phyloP scores from a whole-genome alignment of 805 yeast species.

The Metschnikowia kofuensis region DNA sequence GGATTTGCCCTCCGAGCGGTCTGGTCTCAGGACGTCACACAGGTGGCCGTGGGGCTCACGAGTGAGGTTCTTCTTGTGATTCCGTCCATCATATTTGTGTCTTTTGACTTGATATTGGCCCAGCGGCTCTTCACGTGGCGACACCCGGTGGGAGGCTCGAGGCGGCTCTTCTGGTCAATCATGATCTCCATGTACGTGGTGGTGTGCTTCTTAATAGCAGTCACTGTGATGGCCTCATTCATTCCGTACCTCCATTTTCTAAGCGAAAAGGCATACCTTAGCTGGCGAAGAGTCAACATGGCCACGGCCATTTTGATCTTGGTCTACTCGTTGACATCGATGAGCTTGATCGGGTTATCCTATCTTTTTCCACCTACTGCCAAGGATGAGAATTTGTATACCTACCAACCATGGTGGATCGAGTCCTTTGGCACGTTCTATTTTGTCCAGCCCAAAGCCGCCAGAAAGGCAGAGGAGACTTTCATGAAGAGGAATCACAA shows the following conservation, averaged over 20 bases:
- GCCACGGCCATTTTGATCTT: conserved; percentile 30
- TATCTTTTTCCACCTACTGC: conserved; percentile 54
- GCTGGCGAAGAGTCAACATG: conserved; percentile 27
- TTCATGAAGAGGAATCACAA: conserved; percentile 48
- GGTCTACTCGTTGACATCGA: conserved; percentile 52
- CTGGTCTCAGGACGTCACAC: conserved; percentile 18
- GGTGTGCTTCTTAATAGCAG: conserved; percentile 15
- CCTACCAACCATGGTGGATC: conserved; percentile 80
- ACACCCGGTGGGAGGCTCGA: conserved; percentile 25
- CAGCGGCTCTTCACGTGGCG: conserved; percentile 26
- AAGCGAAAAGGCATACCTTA: conserved; percentile 13
- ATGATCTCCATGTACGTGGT: conserved; percentile 19
- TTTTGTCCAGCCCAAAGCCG: conserved; percentile 55
- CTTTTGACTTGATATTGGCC: conserved; percentile 22
- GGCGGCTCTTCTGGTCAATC: conserved; percentile 19
- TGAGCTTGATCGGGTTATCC: conserved; percentile 48
- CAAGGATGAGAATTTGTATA: conserved; percentile 47
- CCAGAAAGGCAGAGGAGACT: conserved; percentile 44
- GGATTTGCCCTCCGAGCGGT: conserved; percentile 18
- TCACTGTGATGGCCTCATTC: conserved; percentile 17
- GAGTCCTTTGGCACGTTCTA: conserved; percentile 58
- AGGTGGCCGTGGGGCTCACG: conserved; percentile 16
- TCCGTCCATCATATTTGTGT: conserved; percentile 18
- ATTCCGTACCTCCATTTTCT: conserved; percentile 19
- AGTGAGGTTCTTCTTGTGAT: conserved; percentile 18